A percentile compares a stretch with the other conserved stretches of the same genome.
Evolutionary conservation across 164 flowering plant genomes (phyloP).

Genomic region (Umbellularia californica): DNA sequence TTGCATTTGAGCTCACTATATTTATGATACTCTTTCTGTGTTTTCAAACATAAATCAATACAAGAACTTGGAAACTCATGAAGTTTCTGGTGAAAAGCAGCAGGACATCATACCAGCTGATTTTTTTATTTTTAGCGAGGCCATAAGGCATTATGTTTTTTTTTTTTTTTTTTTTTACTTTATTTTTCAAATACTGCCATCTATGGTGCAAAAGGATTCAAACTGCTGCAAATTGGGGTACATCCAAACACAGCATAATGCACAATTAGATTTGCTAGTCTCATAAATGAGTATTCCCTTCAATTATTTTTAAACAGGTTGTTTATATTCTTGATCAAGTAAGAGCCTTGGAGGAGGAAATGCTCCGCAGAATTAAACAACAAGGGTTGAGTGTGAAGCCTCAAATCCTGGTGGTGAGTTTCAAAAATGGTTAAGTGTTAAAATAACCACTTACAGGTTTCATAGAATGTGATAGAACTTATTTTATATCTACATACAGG

Average conservation of each 20-base stretch:
- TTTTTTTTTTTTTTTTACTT: too few relatives aligned
- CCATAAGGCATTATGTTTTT: background rate
- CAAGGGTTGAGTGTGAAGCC: conserved; percentile 78
- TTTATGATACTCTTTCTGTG: background rate
- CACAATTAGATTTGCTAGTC: background rate
- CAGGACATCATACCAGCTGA: background rate
- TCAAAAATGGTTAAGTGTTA: background rate
- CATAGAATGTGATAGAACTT: background rate
- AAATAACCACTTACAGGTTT: background rate
- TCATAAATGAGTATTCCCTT: background rate
- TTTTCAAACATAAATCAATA: background rate
- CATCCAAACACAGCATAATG: background rate
- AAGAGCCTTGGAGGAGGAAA: conserved; percentile 82
- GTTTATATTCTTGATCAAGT: conserved; percentile 99
- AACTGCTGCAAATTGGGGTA: background rate
- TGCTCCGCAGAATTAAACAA: conserved; percentile 68
- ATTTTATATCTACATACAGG: conserved; percentile 28
- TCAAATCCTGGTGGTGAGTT: conserved; percentile 80
- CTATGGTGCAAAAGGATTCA: background rate
- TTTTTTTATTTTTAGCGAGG: background rate
- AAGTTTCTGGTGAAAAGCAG: background rate
- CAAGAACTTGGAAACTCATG: too few relatives aligned
- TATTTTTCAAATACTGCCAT: background rate
- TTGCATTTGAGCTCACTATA: background rate
- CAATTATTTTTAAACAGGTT: conserved; percentile 38